phyloP scores from a whole-genome alignment of 208 protist genomes.

The Wallacemonas rigidus region DNA sequence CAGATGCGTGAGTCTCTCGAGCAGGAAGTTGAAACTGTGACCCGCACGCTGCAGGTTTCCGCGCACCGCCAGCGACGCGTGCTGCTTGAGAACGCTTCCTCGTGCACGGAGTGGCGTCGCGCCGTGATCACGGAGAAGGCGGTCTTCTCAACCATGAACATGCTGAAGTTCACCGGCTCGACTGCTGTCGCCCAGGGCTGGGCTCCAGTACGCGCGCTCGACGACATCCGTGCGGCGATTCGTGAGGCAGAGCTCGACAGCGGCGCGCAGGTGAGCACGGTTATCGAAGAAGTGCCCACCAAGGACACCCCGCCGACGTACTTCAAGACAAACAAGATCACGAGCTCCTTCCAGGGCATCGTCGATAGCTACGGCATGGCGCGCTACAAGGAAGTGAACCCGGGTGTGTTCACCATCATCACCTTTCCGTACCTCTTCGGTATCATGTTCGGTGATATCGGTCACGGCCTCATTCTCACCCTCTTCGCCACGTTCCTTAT shows the following conservation, averaged over 20 bases:
- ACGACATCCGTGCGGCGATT: slow-evolving; percentile 78
- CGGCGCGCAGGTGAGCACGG: slow-evolving; percentile 89
- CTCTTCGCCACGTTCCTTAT: slow-evolving; percentile 83
- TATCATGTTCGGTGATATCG: slow-evolving; percentile 99
- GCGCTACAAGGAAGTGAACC: slow-evolving; percentile 93
- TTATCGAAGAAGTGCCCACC: slow-evolving; percentile 91
- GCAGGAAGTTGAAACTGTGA: slow-evolving; percentile 74
- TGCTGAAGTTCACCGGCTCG: slow-evolving; percentile 93
- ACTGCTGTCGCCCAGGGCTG: slow-evolving; percentile 94
- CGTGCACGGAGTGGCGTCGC: slow-evolving; percentile 87
- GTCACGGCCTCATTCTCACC: slow-evolving; percentile 96
- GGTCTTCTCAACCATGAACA: slow-evolving; percentile 97
- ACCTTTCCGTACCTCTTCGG: slow-evolving; percentile 99
- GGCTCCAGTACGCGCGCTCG: slow-evolving; percentile 79
- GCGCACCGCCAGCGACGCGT: slow-evolving; percentile 69
- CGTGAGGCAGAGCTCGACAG: slow-evolving; percentile 71
- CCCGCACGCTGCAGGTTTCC: slow-evolving; percentile 74
- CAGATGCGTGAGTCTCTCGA: slow-evolving; percentile 69
- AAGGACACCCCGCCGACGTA: slow-evolving; percentile 96
- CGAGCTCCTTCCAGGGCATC: slow-evolving; percentile 96
- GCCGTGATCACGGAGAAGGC: slow-evolving; percentile 94
- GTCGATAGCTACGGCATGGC: slow-evolving; percentile 98
- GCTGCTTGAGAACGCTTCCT: slow-evolving; percentile 71
- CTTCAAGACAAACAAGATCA: slow-evolving; percentile 98
- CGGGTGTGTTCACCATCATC: slow-evolving; percentile 96